Evolutionary conservation across 2,329 filamentous ascomycete genomes (phyloP).

Genomic region (Fusarium nematophilum): DNA sequence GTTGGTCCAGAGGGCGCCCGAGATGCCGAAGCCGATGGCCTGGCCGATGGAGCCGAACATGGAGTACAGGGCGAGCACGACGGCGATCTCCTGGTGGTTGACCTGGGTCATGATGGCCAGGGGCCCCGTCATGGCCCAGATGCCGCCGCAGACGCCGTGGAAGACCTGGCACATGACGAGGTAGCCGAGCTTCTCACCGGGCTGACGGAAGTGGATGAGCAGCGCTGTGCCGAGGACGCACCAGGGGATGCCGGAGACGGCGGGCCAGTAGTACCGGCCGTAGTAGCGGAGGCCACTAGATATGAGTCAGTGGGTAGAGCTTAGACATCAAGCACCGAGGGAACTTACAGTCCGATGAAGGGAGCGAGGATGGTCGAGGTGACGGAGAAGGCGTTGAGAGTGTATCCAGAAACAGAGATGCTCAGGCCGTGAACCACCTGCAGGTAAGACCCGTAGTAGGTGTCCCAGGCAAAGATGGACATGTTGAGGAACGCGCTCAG

Average conservation of each 20-base stretch:
- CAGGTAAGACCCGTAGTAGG: conserved; percentile 63
- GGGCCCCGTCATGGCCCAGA: conserved; percentile 55
- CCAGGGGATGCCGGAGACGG: conserved; percentile 61
- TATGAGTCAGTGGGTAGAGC: conserved; percentile 1
- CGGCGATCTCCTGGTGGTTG: conserved; percentile 48
- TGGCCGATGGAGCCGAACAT: conserved; percentile 46
- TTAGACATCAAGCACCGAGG: accelerated
- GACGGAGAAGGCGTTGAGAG: conserved; percentile 59
- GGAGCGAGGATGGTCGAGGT: conserved; percentile 60
- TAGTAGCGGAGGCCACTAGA: conserved; percentile 57
- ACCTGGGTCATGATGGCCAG: conserved; percentile 47
- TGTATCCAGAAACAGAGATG: conserved; percentile 60
- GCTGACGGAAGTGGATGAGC: conserved; percentile 45
- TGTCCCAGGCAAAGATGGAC: conserved; percentile 54
- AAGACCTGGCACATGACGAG: conserved; percentile 64
- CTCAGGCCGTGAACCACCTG: conserved; percentile 61
- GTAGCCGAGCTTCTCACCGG: conserved; percentile 54
- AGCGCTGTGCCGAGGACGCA: conserved; percentile 65
- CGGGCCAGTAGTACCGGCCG: conserved; percentile 64
- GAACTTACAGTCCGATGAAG: conserved; percentile 54
- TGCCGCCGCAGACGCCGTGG: conserved; percentile 61
- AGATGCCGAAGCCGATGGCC: conserved; percentile 48
- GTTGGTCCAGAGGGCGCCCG: conserved; percentile 48
- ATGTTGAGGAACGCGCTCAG: conserved; percentile 54
- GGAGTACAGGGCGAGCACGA: conserved; percentile 45